phyloP scores from a whole-genome alignment of 257 asterid genomes.

The Cinchona pubescens region DNA sequence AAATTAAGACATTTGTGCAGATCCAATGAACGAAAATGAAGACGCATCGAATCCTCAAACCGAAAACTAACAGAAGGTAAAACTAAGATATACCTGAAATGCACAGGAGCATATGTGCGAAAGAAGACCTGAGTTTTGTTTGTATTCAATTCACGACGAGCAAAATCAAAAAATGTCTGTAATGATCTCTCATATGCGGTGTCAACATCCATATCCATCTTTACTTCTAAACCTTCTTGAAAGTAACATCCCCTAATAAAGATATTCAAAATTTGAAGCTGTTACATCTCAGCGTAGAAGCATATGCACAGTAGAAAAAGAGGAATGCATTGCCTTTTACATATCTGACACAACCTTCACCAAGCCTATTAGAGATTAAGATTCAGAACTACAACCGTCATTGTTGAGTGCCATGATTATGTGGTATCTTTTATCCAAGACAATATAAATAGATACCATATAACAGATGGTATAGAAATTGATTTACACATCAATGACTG shows the following conservation, averaged over 20 bases:
- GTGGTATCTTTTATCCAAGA: not conserved
- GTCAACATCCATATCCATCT: slow-evolving; percentile 65
- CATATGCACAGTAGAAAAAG: not conserved
- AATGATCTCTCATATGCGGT: slow-evolving; percentile 60
- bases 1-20: not conserved
- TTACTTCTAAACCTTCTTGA: slow-evolving; percentile 74
- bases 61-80: not conserved
- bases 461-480: not conserved
- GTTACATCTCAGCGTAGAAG: not conserved
- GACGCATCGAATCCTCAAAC: not conserved
- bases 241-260: slow-evolving; percentile 82
- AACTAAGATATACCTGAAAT: slow-evolving; percentile 55
- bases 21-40: not conserved
- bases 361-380: not conserved
- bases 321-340: not conserved
- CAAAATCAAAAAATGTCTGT: slow-evolving; percentile 66
- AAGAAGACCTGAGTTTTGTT: slow-evolving; percentile 73
- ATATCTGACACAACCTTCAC: not conserved
- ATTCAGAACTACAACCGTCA: not conserved
- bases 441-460: not conserved
- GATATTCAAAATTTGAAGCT: slow-evolving; percentile 11
- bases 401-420: not conserved
- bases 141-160: slow-evolving; percentile 49
- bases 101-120: slow-evolving; percentile 87
- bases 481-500: not conserved